Percentiles rank a stretch among this genome's conserved stretches.
These are phyloP conservation scores for Aspergillus felis DNA, from an alignment of 2,329 filamentous ascomycete species.

Conservation along the genomic window DNA sequence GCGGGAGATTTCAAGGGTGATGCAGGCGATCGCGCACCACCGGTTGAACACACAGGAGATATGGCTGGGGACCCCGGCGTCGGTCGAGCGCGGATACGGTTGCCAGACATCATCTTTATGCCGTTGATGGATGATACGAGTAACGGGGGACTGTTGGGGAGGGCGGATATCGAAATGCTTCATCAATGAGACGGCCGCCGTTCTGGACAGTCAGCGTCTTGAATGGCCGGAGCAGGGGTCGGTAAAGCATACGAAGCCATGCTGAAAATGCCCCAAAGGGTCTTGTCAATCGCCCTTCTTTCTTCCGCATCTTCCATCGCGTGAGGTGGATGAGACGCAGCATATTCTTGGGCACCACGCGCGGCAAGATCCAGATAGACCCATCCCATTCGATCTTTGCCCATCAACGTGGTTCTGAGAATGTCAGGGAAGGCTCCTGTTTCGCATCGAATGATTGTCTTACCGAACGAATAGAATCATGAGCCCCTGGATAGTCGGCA, in stretches of 20 bases:
- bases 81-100: constrained; percentile 20
- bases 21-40: constrained; percentile 20
- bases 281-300: constrained; percentile 13
- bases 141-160: constrained; percentile 8
- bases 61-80: constrained; percentile 14
- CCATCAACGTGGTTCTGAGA: constrained; percentile 22
- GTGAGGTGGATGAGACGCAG: constrained; percentile 10
- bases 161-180: constrained; percentile 17
- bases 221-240: no score
- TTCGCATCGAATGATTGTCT: neutral
- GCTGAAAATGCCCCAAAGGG: constrained; percentile 18
- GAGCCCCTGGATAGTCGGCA: constrained; percentile 26
- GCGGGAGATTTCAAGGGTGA: constrained; percentile 15
- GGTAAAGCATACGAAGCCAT: constrained; percentile 11
- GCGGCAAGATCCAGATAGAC: constrained; percentile 23
- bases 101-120: constrained; percentile 16
- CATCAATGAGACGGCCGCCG: constrained; percentile 16
- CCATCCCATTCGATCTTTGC: constrained; percentile 28
- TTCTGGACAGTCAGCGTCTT: constrained; percentile 5
- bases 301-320: constrained; percentile 5
- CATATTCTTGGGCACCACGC: constrained; percentile 20
- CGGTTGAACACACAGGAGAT: constrained; percentile 22
- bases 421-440: neutral
- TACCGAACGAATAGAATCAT: constrained; percentile 22
- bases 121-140: constrained; percentile 7